Percentiles rank a stretch among this genome's conserved stretches.
phyloP scores from a whole-genome alignment of 1,284 basidiomycete genomes.

The Inonotus obliquus region DNA sequence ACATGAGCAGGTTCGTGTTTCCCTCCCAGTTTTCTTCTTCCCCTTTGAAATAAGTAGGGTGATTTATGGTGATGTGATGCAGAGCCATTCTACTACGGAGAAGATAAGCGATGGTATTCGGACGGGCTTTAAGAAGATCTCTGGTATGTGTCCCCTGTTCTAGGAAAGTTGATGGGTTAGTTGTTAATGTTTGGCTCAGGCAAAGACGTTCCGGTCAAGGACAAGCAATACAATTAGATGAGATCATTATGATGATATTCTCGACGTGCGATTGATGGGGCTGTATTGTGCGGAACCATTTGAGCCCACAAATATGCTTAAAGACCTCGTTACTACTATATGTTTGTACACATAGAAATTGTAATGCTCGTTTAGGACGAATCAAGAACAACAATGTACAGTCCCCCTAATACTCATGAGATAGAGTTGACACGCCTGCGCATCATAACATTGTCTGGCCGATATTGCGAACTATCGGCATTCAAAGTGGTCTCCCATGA shows the following conservation, averaged over 20 bases:
- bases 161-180: background rate
- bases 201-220: slow-evolving; percentile 20
- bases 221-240: slow-evolving; percentile 16
- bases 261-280: background rate
- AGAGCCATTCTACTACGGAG: slow-evolving; percentile 21
- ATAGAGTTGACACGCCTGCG: too few relatives aligned
- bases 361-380: too few relatives aligned
- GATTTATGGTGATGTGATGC: background rate
- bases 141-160: slow-evolving; percentile 11
- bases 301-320: too few relatives aligned
- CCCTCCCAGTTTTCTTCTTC: too few relatives aligned
- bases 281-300: background rate
- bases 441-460: too few relatives aligned
- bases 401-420: too few relatives aligned
- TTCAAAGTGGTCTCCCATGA: too few relatives aligned
- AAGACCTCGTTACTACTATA: too few relatives aligned
- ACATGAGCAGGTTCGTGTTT: slow-evolving; percentile 20
- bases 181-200: slow-evolving; percentile 9
- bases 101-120: slow-evolving; percentile 23
- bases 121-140: slow-evolving; percentile 20
- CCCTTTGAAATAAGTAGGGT: too few relatives aligned
- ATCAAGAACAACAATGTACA: too few relatives aligned
- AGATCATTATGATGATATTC: background rate
- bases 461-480: too few relatives aligned
- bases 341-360: too few relatives aligned